phyloP scores from a whole-genome alignment of 2,329 filamentous ascomycete genomes.

The Simplicillium aogashimaense region DNA sequence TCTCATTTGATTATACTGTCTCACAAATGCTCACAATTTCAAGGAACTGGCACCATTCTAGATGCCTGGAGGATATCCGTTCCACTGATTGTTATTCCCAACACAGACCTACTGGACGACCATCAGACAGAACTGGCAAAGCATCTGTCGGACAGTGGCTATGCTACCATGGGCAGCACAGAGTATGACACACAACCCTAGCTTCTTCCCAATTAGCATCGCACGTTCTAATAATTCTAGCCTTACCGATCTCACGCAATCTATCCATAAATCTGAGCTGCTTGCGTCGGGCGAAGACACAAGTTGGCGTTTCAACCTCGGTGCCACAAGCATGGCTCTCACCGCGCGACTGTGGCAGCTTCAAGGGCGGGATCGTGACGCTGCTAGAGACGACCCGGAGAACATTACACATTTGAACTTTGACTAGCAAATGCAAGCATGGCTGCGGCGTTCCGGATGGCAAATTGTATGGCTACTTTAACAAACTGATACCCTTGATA shows the following conservation, averaged over 20 bases:
- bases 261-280: slow-evolving; percentile 24
- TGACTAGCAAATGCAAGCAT: too few relatives aligned
- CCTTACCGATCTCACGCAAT: slow-evolving; percentile 20
- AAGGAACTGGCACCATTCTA: slow-evolving; percentile 83
- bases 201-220: too few relatives aligned
- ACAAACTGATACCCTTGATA: too few relatives aligned
- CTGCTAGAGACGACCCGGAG: too few relatives aligned
- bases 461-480: too few relatives aligned
- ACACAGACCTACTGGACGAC: slow-evolving; percentile 72
- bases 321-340: slow-evolving; percentile 25
- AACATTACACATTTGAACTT: too few relatives aligned
- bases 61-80: slow-evolving; percentile 66
- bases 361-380: too few relatives aligned
- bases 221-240: slow-evolving; percentile 10
- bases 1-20: not conserved
- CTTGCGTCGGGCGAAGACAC: slow-evolving; percentile 18
- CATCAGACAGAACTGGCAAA: slow-evolving; percentile 83
- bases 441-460: too few relatives aligned
- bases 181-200: too few relatives aligned
- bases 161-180: slow-evolving; percentile 42
- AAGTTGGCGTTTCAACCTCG: too few relatives aligned
- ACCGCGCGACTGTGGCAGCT: slow-evolving; percentile 14
- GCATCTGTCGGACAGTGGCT: slow-evolving; percentile 63
- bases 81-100: slow-evolving; percentile 83
- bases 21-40: not conserved